Base-by-base conservation (phyloP, 176 grass and related monocot species). In the Triticum dicoccoides region DNA sequence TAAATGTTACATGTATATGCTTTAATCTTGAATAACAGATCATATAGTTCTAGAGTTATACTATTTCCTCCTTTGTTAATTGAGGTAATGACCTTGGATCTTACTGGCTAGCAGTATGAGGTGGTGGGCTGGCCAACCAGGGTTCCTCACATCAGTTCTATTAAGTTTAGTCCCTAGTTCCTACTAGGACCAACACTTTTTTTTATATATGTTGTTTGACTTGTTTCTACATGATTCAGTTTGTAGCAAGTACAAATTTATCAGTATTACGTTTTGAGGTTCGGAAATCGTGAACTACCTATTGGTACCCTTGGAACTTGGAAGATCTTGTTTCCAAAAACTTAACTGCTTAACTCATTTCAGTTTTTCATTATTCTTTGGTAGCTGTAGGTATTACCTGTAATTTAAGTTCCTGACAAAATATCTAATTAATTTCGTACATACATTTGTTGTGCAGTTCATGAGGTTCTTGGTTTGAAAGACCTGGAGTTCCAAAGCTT, bases 401-500 rank as follows among this genome's bases (percentile, higher is more conserved):
- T 69, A 51, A 21, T 69, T 13, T 41, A 41, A 41, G 8, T 41
- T 74, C 74, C 56, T 45, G 33, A 69, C 2, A 79, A 68, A 58
- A 30, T 10, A 78, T 56, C 17, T 56, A 21, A 58, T 58, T 58
- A 58, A 58, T 8, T 58, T 21, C 54, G 18, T 58, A 8, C 18
- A 0, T 58, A 3, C 24, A 59, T 25, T 45, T 64, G 35, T 9
- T 72, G 14, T 95, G 91, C 80, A 98, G 96, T 95, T 84, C 96
- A 98, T 89, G 88, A 98, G 76, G 70, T 93, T n/a, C 91, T 98
- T 83, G 93, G 95, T 59, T 88, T 98, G 41, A 74, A 91, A 87
- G 89, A 84, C 71, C 74, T 80, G 90, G 91, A 94, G 77, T 98
- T 98, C 79, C 96, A 95, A 79, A 98, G 96, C 73, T 54, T 98